phyloP scores from a whole-genome alignment of 371 early-diverging fungal species.

The Mucor velutinosus region DNA sequence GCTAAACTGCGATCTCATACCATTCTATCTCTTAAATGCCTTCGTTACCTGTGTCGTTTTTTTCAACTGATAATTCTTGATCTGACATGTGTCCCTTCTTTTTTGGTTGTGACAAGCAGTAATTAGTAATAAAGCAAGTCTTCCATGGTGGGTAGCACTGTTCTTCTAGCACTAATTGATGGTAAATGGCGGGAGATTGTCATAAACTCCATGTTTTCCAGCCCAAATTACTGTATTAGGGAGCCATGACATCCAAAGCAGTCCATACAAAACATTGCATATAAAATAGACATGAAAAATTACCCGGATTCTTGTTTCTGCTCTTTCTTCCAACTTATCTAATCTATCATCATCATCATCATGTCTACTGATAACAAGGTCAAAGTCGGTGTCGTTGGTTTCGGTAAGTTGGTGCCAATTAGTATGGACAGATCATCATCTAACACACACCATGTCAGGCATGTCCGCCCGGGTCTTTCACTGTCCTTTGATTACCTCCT shows the following conservation, averaged over 20 bases:
- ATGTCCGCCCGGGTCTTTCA: slow-evolving; percentile 62
- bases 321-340: background rate
- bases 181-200: slow-evolving; percentile 1
- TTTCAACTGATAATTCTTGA: too few species aligned
- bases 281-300: background rate
- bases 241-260: background rate
- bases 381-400: slow-evolving; percentile 74
- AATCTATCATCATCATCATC: background rate
- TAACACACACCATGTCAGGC: slow-evolving; percentile 12
- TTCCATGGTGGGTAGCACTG: too few species aligned
- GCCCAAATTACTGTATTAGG: background rate
- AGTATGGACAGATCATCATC: too few species aligned
- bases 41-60: too few species aligned
- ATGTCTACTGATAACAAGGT: slow-evolving; percentile 33
- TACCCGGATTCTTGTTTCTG: background rate
- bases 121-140: background rate
- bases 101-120: background rate
- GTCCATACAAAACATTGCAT: background rate
- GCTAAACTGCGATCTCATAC: too few species aligned
- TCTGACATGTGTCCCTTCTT: background rate
- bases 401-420: slow-evolving; percentile 52
- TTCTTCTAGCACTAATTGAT: background rate
- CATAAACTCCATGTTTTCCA: background rate
- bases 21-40: too few species aligned
- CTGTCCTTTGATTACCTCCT: slow-evolving; percentile 66